phyloP scores from a whole-genome alignment of 345 rosid species.

The Punica granatum region DNA sequence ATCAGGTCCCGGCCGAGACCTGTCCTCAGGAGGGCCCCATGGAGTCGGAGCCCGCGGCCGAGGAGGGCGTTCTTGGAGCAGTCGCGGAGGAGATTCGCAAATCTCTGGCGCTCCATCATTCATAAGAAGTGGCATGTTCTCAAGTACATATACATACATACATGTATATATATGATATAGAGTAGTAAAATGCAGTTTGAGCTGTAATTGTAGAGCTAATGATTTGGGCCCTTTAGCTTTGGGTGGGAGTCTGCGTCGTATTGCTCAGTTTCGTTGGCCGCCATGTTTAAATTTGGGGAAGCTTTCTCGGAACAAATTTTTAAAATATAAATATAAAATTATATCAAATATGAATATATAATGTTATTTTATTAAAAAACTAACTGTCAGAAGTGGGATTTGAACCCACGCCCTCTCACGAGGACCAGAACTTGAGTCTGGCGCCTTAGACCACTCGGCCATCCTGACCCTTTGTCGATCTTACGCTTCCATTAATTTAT shows the following conservation, averaged over 20 bases:
- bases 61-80: conserved; percentile 24
- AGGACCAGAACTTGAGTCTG: conserved; percentile 48
- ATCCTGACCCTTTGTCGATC: conserved; percentile 19
- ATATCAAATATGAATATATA: not conserved
- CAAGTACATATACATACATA: not conserved
- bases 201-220: too few species aligned
- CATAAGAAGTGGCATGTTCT: not conserved
- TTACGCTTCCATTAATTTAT: too few species aligned
- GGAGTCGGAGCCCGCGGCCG: conserved; percentile 29
- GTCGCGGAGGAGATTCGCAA: conserved; percentile 20
- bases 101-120: conserved; percentile 24
- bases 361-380: not conserved
- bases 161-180: too few species aligned
- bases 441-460: conserved; percentile 51
- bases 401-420: conserved; percentile 54
- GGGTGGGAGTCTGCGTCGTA: not conserved
- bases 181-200: too few species aligned
- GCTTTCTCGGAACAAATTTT: not conserved
- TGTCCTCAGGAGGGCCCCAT: conserved; percentile 18
- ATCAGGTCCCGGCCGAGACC: conserved; percentile 26
- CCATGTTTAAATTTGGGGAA: not conserved
- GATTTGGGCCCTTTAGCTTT: too few species aligned
- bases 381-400: conserved; percentile 52
- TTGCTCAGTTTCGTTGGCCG: not conserved
- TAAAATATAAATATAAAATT: not conserved